Percentiles rank a stretch among this genome's conserved stretches.
These are phyloP conservation scores for Xylariaceae sp. DNA, from an alignment of 2,329 filamentous ascomycete species.

Conservation along the genomic window DNA sequence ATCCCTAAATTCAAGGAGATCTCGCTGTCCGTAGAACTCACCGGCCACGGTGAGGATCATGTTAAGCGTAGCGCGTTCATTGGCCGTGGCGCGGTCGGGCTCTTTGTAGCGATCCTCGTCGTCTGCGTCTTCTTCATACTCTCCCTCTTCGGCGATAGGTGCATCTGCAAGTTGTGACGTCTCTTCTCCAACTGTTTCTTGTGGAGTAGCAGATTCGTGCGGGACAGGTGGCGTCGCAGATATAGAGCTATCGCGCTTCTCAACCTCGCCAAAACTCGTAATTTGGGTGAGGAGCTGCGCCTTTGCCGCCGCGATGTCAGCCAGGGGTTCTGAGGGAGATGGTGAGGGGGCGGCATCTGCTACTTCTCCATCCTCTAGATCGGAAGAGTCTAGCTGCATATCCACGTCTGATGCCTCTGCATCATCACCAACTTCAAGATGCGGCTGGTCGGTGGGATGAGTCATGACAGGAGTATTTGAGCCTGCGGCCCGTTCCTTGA, in stretches of 20 bases:
- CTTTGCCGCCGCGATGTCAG: constrained; percentile 45
- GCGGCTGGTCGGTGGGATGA: background rate
- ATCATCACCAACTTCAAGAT: background rate
- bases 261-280: constrained; percentile 21
- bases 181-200: background rate
- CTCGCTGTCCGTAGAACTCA: constrained; percentile 84
- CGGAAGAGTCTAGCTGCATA: constrained; percentile 30
- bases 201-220: background rate
- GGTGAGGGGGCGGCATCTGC: constrained; percentile 27
- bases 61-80: constrained; percentile 69
- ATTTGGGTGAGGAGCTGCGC: constrained; percentile 44
- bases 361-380: constrained; percentile 38
- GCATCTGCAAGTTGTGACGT: background rate
- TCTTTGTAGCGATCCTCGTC: constrained; percentile 18
- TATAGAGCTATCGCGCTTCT: background rate
- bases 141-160: background rate
- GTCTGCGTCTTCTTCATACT: constrained; percentile 28
- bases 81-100: constrained; percentile 37
- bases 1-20: constrained; percentile 71
- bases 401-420: constrained; percentile 38
- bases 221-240: background rate
- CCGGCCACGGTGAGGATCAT: constrained; percentile 87
- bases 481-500: background rate
- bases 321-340: constrained; percentile 20
- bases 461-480: background rate